phyloP scores from a whole-genome alignment of 495 filamentous ascomycete genomes.

The Gamarada debralockiae region DNA sequence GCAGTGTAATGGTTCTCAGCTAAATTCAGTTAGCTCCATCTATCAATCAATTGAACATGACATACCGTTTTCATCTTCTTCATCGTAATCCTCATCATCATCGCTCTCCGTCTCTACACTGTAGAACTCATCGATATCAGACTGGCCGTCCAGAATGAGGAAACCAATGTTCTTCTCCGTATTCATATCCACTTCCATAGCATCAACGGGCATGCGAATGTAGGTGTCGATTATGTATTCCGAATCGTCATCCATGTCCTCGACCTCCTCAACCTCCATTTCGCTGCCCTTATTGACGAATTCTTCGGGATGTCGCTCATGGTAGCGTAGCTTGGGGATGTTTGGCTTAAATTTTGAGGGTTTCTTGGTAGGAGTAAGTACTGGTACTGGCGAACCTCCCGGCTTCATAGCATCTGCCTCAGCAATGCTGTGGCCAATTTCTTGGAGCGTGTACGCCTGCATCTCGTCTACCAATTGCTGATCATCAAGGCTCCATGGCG shows the following conservation, averaged over 20 bases:
- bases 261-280: constrained; percentile 22
- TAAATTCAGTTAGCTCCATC: constrained; percentile 16
- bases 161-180: constrained; percentile 40
- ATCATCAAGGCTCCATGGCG: constrained; percentile 36
- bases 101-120: constrained; percentile 39
- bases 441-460: constrained; percentile 44
- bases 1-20: constrained; percentile 51
- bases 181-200: constrained; percentile 34
- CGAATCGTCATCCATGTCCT: constrained; percentile 37
- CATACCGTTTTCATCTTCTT: constrained; percentile 51
- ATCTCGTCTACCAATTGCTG: constrained; percentile 43
- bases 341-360: constrained; percentile 38
- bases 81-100: constrained; percentile 45
- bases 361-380: constrained; percentile 14
- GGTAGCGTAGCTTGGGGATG: constrained; percentile 38
- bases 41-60: background rate
- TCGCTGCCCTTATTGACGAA: constrained; percentile 25
- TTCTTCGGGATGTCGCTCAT: constrained; percentile 44
- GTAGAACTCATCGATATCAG: constrained; percentile 49
- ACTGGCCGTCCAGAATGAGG: constrained; percentile 47
- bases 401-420: constrained; percentile 14
- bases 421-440: constrained; percentile 42
- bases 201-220: constrained; percentile 44
- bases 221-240: constrained; percentile 53
- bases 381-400: background rate